Base-by-base conservation (phyloP, 441 rosid species). In the Adansonia gregorii region DNA sequence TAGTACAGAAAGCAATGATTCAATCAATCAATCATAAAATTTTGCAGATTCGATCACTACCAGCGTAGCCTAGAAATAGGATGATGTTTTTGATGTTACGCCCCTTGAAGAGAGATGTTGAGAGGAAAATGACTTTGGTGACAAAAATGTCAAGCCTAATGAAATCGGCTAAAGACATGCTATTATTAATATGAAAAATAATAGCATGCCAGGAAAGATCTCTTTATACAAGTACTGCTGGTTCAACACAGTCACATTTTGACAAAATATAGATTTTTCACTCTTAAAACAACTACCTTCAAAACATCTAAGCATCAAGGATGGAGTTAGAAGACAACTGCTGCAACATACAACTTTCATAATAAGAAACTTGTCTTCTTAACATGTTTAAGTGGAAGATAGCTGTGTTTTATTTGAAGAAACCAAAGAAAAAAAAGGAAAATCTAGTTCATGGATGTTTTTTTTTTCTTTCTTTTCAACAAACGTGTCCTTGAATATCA, bases 61-160 rank as follows among this genome's bases (percentile, higher is more conserved):
- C 54, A 49, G 54, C 54, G 11, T 15, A 49, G 54, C 15, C 15
- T 49, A 49, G 15, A 15, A 49, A 8, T 49, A 49, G 15, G 54
- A 49, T 49, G 54, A 49, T 49, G 54, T 2, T 49, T 11, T 49
- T 49, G 54, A 49, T 49, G 54, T 10, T 11, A 43, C 10, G 67
- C 79, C 86, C 2, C 85, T 91, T 0, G 95, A 89, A 82, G 92
- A 89, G 63, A 79, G 87, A 7, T 85, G 92, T 0, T 87, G 89
- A 35, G 92, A 91, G 55, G 86, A 87, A 67, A 74, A 73, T 61
- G 87, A 78, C 0, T 78, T 73, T 11, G 87, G 59, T 5, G 60
- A 39, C 52, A 71, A 45, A n/a, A 67, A 12, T 27, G n/a, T 22
- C 14, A 66, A 49, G 22, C 76, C 75, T 49, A 75, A 71, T 63